Evolutionary conservation across 768 basidiomycete species (phyloP).

Genomic region (Phylloporus sp.): DNA sequence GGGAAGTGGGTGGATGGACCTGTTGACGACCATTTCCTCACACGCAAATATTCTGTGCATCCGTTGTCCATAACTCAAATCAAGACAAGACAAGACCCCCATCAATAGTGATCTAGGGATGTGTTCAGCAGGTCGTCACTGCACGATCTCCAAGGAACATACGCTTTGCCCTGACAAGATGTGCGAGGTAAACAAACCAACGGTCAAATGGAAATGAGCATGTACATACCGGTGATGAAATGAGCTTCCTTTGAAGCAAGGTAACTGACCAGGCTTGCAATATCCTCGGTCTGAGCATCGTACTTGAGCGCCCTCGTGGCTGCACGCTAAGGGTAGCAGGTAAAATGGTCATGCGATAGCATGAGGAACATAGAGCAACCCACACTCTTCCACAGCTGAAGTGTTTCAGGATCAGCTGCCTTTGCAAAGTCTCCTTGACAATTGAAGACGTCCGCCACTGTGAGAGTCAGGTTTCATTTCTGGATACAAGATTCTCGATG

Average conservation of each 20-base stretch:
- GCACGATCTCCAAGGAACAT: not conserved
- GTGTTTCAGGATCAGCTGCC: not conserved
- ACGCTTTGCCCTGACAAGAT: slow-evolving; percentile 13
- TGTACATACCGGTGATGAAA: slow-evolving; percentile 32
- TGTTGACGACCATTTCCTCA: not conserved
- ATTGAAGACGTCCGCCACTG: not conserved
- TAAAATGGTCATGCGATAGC: not conserved
- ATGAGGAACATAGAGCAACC: not conserved
- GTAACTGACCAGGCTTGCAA: slow-evolving; percentile 33
- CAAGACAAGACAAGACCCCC: slow-evolving; percentile 1
- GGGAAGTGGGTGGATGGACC: no score
- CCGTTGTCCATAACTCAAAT: not conserved
- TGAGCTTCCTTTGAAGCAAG: slow-evolving; percentile 31
- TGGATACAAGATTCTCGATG: not conserved
- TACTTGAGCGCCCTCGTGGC: slow-evolving; percentile 12
- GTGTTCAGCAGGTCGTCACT: not conserved
- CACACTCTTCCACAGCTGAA: not conserved
- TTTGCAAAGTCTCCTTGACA: not conserved
- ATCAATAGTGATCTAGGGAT: slow-evolving; percentile 5
- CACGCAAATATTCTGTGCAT: not conserved
- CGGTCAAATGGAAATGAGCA: not conserved
- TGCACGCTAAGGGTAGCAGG: not conserved
- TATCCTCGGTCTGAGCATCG: slow-evolving; percentile 27
- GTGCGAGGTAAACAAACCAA: not conserved
- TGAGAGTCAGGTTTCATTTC: not conserved